These are phyloP conservation scores for Paratinospora sagittata DNA, from an alignment of 164 flowering plant species.

Conservation along the genomic window DNA sequence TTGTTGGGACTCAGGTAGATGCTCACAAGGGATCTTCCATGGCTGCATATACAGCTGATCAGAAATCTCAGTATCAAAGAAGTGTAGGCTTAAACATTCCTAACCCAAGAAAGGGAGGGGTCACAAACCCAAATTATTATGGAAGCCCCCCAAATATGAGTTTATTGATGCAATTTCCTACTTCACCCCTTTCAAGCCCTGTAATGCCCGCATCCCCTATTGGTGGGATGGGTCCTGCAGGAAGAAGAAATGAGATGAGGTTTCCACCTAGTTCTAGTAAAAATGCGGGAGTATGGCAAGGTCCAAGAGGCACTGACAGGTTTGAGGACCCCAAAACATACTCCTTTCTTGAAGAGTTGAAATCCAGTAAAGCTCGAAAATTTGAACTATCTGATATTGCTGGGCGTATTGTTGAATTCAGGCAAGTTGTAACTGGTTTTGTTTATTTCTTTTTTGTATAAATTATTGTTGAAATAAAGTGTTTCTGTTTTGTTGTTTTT, in stretches of 20 bases:
- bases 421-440: slow-evolving; percentile 32
- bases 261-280: slow-evolving; percentile 39
- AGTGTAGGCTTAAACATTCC: slow-evolving; percentile 29
- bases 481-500: neutral
- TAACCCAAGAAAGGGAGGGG: slow-evolving; percentile 36
- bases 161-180: slow-evolving; percentile 46
- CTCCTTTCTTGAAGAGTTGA: slow-evolving; percentile 78
- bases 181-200: slow-evolving; percentile 63
- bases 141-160: slow-evolving; percentile 50
- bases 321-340: slow-evolving; percentile 43
- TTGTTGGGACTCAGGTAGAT: slow-evolving; percentile 28
- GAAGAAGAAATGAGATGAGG: slow-evolving; percentile 48
- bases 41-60: slow-evolving; percentile 34
- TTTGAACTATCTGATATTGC: slow-evolving; percentile 75
- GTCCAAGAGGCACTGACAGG: slow-evolving; percentile 43
- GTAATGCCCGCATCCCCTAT: slow-evolving; percentile 58
- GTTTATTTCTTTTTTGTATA: neutral
- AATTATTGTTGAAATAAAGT: neutral
- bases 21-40: slow-evolving; percentile 20
- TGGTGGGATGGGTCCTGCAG: slow-evolving; percentile 29
- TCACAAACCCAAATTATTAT: slow-evolving; percentile 35
- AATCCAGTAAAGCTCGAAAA: slow-evolving; percentile 48
- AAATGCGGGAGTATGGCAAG: slow-evolving; percentile 61
- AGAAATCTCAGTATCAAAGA: slow-evolving; percentile 31
- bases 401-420: slow-evolving; percentile 80